Base-by-base conservation (phyloP, 2,329 filamentous ascomycete species). In the Nigrospora oryzae region DNA sequence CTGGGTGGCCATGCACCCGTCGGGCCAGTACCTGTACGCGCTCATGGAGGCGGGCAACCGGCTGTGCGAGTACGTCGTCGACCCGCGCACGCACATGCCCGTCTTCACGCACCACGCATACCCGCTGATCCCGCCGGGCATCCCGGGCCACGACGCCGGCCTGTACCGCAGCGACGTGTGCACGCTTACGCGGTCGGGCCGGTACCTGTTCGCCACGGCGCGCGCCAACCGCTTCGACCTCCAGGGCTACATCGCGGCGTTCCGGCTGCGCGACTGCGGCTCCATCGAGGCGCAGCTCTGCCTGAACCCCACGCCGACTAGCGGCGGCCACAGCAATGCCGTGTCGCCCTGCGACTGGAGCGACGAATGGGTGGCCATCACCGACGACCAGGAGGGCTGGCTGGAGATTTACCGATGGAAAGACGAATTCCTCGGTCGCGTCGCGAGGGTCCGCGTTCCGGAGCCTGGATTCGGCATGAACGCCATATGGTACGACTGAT, bases 401-500 rank as follows among this genome's bases (percentile, higher is more conserved):
- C 67, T 95, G 16, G 89, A 95, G 69, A 86, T 95, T 46, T 94
- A 94, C 62, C 74, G 88, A 44, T 95, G 88, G 86, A 75, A 84
- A 52, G 83, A 89, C 47, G 88, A 93, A 71, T 87, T 84, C 54
- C 66, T 95, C 43, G 83, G 80, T 2, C 71, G 88, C 4, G 88
- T 94, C 8, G 88, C 88, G 14, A 74, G 86, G 50, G 71, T 86
- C 50, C 81, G 87, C 53, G 82, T 94, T 34, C 81, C 82, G 6
- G 89, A 94, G 68, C 86, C 86, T n/a, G 89, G 89, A 1, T 95
- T 95, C 62, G 88, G 88, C 2, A 95, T 95, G 89, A 95, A 95
- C 66, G 88, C 88, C n/a, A 89, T 94, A 51, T 95, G 89, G 89
- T 93, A 93, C 63, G 85, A 94, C 65, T 88, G 37, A 39, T 28